Evolutionary conservation across 2,329 filamentous ascomycete genomes (phyloP).

Genomic region (Epichloe scottii): DNA sequence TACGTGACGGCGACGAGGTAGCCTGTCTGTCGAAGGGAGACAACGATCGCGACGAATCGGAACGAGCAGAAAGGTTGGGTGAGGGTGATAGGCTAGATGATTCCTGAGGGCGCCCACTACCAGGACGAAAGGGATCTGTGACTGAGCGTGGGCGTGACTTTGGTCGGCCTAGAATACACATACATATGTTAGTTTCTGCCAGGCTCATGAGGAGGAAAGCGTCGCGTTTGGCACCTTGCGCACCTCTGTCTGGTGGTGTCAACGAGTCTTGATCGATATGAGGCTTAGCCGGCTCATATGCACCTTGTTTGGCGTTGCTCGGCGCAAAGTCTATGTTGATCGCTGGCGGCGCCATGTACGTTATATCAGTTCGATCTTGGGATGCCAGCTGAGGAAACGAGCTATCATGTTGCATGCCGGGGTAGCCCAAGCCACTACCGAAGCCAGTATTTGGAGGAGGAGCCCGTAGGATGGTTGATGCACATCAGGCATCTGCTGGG

Average conservation of each 20-base stretch:
- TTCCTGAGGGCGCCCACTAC: slow-evolving; percentile 28
- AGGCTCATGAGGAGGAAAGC: background rate
- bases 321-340: slow-evolving; percentile 93
- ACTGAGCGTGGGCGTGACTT: slow-evolving; percentile 40
- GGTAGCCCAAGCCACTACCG: slow-evolving; percentile 15
- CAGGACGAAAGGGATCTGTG: slow-evolving; percentile 46
- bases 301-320: slow-evolving; percentile 37
- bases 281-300: slow-evolving; percentile 41
- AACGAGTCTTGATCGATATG: slow-evolving; percentile 65
- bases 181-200: background rate
- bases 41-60: slow-evolving; percentile 40
- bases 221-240: slow-evolving; percentile 11
- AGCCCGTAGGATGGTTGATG: slow-evolving; percentile 34
- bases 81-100: slow-evolving; percentile 36
- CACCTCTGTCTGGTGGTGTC: slow-evolving; percentile 66
- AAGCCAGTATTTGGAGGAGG: slow-evolving; percentile 27
- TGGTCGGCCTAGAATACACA: slow-evolving; percentile 27
- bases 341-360: slow-evolving; percentile 78
- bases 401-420: slow-evolving; percentile 30
- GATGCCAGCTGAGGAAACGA: slow-evolving; percentile 41
- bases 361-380: slow-evolving; percentile 44
- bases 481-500: slow-evolving; percentile 42
- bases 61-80: slow-evolving; percentile 31
- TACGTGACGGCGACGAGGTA: slow-evolving; percentile 20
- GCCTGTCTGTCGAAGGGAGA: slow-evolving; percentile 46